Base-by-base conservation (phyloP, 2,329 filamentous ascomycete species). In the Fusarium tjaetaba region DNA sequence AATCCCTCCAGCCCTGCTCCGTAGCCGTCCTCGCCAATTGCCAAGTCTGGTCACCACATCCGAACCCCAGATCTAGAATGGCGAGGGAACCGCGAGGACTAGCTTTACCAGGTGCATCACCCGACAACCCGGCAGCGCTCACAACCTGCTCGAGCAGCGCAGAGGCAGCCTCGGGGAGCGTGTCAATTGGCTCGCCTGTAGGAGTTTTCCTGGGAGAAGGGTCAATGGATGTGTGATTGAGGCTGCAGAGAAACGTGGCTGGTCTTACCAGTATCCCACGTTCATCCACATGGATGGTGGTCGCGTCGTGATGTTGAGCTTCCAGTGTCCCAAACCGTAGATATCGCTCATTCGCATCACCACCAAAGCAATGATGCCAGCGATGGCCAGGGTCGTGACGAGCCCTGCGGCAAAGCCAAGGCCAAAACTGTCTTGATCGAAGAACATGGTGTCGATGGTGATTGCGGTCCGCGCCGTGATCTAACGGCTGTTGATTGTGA, bases 251-350 rank as follows among this genome's bases (percentile, higher is more conserved):
- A 24, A 26, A 20, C 10, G 45, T 65, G 60, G 34, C 30, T 45
- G 26, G 39, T 82, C 86, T 77, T 85, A 86, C 89, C 88, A 91
- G 68, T 88, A 90, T 1, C 88, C 89, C 80, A 90, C 85, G 64
- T 90, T 90, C 88, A 90, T 90, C 88, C 89, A 91, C 88, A 90
- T 88, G n/a, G 83, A 84, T 10, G 78, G 74, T 5, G 85, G 80
- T 2, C 85, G 85, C 2, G 86, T 76, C 24, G 82, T 79, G 28
- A 88, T 70, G 73, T 90, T 89, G 55, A 90, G 84, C 68, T 87
- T 85, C 70, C 87, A 89, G 82, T 90, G 88, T 24, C 87, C 86
- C 11, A 90, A 80, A 3, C 85, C 85, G 71, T 90, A 90, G 18
- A 80, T 68, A 56, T 81, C 80, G 51, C 75, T 78, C 53, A 61